These are phyloP conservation scores for Aspergillus indologenus DNA, from an alignment of 495 filamentous ascomycete genomes.

Conservation along the genomic window DNA sequence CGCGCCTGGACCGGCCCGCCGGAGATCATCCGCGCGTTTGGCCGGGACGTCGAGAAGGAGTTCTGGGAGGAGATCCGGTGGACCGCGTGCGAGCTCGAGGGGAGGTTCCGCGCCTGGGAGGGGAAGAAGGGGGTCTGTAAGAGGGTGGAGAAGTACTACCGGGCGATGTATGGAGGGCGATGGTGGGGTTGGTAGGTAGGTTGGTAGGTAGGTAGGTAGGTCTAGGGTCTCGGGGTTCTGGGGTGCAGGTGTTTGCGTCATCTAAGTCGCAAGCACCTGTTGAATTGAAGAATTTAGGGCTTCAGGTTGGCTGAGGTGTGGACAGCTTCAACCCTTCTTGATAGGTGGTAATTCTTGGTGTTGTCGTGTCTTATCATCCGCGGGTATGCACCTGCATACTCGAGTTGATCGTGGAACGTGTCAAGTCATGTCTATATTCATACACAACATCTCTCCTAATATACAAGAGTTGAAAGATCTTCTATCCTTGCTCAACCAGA, in stretches of 20 bases:
- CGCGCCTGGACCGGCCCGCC: constrained; percentile 44
- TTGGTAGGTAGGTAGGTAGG: too few relatives aligned
- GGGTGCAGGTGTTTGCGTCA: too few relatives aligned
- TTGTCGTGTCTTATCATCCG: too few relatives aligned
- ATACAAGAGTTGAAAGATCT: background rate
- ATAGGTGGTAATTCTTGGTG: too few relatives aligned
- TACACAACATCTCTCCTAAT: constrained; percentile 3
- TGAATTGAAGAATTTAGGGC: too few relatives aligned
- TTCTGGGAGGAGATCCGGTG: constrained; percentile 50
- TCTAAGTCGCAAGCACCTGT: too few relatives aligned
- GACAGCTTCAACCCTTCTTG: too few relatives aligned
- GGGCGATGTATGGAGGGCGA: constrained; percentile 21
- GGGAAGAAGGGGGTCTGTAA: constrained; percentile 30
- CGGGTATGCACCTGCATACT: too few relatives aligned
- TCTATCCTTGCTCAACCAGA: background rate
- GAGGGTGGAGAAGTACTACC: constrained; percentile 27
- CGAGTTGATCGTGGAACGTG: background rate
- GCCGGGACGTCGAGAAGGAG: constrained; percentile 46
- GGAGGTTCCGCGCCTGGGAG: constrained; percentile 37
- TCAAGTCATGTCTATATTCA: background rate
- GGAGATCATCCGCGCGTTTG: constrained; percentile 34
- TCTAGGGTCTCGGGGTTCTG: too few relatives aligned
- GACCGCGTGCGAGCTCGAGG: constrained; percentile 46
- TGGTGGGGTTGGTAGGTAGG: background rate
- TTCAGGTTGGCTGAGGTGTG: too few relatives aligned